Base-by-base conservation (phyloP, 2,329 filamentous ascomycete genomes). In the Phoma sp. region DNA sequence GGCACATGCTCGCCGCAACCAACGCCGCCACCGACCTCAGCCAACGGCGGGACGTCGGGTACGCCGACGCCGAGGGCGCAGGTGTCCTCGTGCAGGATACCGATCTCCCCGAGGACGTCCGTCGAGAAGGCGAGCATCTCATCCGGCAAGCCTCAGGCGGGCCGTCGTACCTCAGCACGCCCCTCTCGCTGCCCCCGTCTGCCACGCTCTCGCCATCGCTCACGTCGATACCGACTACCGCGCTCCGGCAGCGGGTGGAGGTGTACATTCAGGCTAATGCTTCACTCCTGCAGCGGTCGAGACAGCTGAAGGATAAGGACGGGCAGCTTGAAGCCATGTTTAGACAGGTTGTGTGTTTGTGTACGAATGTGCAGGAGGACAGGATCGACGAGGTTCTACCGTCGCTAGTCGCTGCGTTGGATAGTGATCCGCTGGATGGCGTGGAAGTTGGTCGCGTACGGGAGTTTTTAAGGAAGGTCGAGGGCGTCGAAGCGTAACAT, bases 301-400 rank as follows among this genome's bases (percentile, higher is more conserved):
- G 84, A 17, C 84, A 84, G 6, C 82, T 99, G 8, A 88, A 91
- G 72, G 88, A 88, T 27, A 87, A 90, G 56, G 94, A 91, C 65
- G 88, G 87, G 4, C 92, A 96, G 49, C 82, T 96, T 3, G 94
- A 96, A 69, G 82, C 89, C 62, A 92, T 95, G 76, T 97, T 97
- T 73, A 85, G 92, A 24, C 90, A 89, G 62, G 91, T 98, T 27
- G 92, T 99, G 22, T 87, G 89, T 49, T 80, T 97, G 12, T 97
- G 94, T 72, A 96, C 92, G 0, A 88, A 87, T 8, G 90, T 93
- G 31, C 83, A 86, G 0, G 92, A 96, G 58, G 82, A 83, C 8
- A 85, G 91, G 54, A 90, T 98, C 13, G 95, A 98, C 65, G 85
- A 85, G 53, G 85, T 92, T 46, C 81, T 97, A 0, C 90, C 92